A percentile compares a stretch with the other conserved stretches of the same genome.
phyloP scores from a whole-genome alignment of 352 stramenopile genomes.

The Thalassiosira livingstoniorum region DNA sequence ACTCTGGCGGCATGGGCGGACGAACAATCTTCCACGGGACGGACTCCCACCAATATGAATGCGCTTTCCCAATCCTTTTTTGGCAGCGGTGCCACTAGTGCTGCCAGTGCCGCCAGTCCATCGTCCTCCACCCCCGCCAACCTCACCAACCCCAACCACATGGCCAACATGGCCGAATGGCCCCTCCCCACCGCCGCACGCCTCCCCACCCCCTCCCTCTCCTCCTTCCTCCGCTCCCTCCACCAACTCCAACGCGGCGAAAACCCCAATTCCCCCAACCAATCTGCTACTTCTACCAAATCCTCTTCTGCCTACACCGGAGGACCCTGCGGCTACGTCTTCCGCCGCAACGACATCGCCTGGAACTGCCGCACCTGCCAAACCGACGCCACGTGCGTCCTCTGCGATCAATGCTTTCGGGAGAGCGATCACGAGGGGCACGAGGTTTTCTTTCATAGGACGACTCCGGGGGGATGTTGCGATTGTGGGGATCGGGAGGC shows the following conservation, averaged over 20 bases:
- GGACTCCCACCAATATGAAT: slow-evolving; percentile 17
- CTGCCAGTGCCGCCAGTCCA: too few relatives aligned
- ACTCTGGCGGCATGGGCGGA: slow-evolving; percentile 43
- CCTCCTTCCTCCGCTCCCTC: background rate
- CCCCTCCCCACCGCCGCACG: slow-evolving; percentile 19
- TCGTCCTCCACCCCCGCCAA: slow-evolving; percentile 5
- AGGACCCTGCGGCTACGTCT: slow-evolving; percentile 93
- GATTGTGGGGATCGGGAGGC: slow-evolving; percentile 98
- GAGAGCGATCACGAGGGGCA: slow-evolving; percentile 94
- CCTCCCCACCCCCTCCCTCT: slow-evolving; percentile 16
- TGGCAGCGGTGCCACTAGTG: too few relatives aligned
- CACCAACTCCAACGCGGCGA: slow-evolving; percentile 7
- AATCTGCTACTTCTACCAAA: background rate
- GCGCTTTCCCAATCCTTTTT: too few relatives aligned
- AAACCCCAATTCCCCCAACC: background rate
- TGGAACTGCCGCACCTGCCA: slow-evolving; percentile 99
- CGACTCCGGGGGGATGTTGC: slow-evolving; percentile 91
- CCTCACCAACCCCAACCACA: background rate
- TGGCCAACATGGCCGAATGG: background rate
- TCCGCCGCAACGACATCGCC: slow-evolving; percentile 96
- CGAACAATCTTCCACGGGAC: slow-evolving; percentile 53
- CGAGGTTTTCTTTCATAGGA: slow-evolving; percentile 92
- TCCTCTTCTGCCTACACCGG: slow-evolving; percentile 18
- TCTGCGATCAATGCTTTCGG: slow-evolving; percentile 96
- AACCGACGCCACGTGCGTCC: slow-evolving; percentile 96